Conservation (phyloP, 768 basidiomycete species). For the Leccinum olivaceopallidum region DNA sequence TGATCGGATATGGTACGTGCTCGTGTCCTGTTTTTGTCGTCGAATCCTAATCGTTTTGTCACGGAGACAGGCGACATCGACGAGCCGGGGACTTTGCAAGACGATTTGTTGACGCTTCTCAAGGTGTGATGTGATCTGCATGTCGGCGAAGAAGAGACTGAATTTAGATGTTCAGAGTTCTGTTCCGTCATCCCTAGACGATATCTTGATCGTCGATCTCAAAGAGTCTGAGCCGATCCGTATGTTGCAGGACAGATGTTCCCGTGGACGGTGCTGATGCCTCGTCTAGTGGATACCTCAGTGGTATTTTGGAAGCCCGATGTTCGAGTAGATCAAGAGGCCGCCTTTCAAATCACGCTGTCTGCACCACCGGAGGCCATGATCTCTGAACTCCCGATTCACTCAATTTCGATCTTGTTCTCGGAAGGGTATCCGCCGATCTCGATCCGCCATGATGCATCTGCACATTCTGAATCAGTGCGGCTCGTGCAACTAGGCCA, state of each 20-base stretch:
- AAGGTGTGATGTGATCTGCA: too few species aligned
- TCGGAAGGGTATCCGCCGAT: conserved; percentile 22
- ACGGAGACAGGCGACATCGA: conserved; percentile 42
- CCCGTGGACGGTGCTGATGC: conserved; percentile 7
- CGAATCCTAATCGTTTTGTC: not conserved
- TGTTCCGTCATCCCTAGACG: conserved; percentile 58
- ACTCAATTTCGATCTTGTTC: too few species aligned
- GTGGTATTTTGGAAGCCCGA: too few species aligned
- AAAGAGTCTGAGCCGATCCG: conserved; percentile 63
- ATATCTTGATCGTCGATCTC: conserved; percentile 60
- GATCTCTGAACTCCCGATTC: conserved; percentile 36
- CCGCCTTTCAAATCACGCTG: too few species aligned
- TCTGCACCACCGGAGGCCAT: conserved; percentile 39
- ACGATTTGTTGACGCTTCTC: too few species aligned
- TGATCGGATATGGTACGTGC: conserved; percentile 72
- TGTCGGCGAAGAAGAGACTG: not conserved
- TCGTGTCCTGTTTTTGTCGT: not conserved
- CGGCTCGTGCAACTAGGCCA: conserved; percentile 43
- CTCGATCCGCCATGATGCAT: conserved; percentile 45
- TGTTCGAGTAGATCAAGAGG: conserved; percentile 36
- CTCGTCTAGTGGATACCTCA: too few species aligned
- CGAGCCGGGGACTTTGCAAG: conserved; percentile 26
- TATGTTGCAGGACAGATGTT: conserved; percentile 36
- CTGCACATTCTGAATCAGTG: conserved; percentile 34
- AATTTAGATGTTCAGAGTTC: conserved; percentile 33